A percentile compares a stretch with the other conserved stretches of the same genome.
Evolutionary conservation across 2,329 filamentous ascomycete genomes (phyloP).

Genomic region (Sporothrix sp.): DNA sequence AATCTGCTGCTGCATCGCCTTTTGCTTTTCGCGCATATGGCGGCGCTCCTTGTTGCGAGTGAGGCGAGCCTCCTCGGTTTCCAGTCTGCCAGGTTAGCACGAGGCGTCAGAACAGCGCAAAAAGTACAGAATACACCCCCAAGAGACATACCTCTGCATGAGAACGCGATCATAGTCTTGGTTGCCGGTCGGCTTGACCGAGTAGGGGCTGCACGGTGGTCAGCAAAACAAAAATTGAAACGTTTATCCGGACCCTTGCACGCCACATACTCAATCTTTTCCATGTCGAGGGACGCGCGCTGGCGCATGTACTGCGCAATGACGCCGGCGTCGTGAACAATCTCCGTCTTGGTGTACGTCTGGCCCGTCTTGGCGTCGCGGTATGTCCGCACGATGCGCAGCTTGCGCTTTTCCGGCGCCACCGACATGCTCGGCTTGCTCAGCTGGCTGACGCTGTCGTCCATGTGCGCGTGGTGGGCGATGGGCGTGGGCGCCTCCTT

Average conservation of each 20-base stretch:
- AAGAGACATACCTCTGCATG: constrained; percentile 39
- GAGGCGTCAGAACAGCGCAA: background rate
- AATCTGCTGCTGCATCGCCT: constrained; percentile 47
- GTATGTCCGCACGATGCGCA: constrained; percentile 61
- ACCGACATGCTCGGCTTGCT: constrained; percentile 57
- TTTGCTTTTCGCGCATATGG: constrained; percentile 83
- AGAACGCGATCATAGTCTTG: constrained; percentile 54
- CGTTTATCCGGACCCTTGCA: too few relatives aligned
- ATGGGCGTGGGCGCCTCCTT: constrained; percentile 41
- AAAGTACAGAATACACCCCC: background rate
- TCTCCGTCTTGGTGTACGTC: constrained; percentile 49
- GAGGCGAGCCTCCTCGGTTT: constrained; percentile 67
- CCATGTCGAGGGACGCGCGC: constrained; percentile 54
- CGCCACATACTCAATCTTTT: constrained; percentile 67
- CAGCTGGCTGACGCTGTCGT: constrained; percentile 74
- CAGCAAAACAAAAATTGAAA: constrained; percentile 13
- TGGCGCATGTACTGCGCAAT: constrained; percentile 85
- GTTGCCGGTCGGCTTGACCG: constrained; percentile 56
- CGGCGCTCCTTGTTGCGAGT: constrained; percentile 86
- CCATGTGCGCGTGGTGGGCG: constrained; percentile 31
- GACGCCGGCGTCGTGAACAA: constrained; percentile 72
- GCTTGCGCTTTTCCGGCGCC: constrained; percentile 55
- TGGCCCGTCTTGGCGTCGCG: constrained; percentile 49
- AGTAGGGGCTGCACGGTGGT: constrained; percentile 39
- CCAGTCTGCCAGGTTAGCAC: constrained; percentile 10